phyloP scores from a whole-genome alignment of 1,284 basidiomycete species.

The Puccinia polysora region DNA sequence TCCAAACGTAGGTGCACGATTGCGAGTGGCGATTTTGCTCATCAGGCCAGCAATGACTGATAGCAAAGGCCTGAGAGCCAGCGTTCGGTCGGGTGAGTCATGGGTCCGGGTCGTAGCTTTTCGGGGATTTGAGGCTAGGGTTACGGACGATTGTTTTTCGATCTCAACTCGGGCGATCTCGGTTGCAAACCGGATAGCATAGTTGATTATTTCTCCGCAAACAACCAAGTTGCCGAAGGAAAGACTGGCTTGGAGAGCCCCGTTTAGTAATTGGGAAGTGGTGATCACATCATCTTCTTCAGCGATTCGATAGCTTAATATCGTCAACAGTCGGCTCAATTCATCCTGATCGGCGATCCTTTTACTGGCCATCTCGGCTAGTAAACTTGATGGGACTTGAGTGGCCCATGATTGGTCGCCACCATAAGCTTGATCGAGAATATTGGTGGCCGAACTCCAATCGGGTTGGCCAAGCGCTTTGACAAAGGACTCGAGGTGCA shows the following conservation, averaged over 20 bases:
- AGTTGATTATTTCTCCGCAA: conserved; percentile 22
- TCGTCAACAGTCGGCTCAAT: conserved; percentile 13
- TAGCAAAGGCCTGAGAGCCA: conserved; percentile 34
- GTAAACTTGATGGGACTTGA: conserved; percentile 31
- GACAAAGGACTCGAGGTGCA: conserved; percentile 15
- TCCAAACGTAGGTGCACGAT: conserved; percentile 18
- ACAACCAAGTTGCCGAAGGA: conserved; percentile 34
- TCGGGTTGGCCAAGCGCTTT: conserved; percentile 23
- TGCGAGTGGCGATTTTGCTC: conserved; percentile 20
- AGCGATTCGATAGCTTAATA: conserved; percentile 40
- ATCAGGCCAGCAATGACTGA: conserved; percentile 33
- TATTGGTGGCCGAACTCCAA: background rate
- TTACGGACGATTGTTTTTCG: conserved; percentile 37
- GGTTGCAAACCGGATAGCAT: conserved; percentile 31
- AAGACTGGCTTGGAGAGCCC: conserved; percentile 32
- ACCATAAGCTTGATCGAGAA: conserved; percentile 16
- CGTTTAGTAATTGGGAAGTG: conserved; percentile 28
- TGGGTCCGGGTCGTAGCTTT: background rate
- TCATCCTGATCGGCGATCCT: conserved; percentile 4
- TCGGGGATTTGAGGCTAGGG: background rate
- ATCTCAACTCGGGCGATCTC: conserved; percentile 40
- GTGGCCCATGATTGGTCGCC: background rate
- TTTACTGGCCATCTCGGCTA: conserved; percentile 33
- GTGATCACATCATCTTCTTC: conserved; percentile 20
- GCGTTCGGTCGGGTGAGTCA: conserved; percentile 12